These are phyloP conservation scores for Apiotrichum mycotoxinovorans DNA, from an alignment of 1,284 basidiomycete species.

Conservation along the genomic window DNA sequence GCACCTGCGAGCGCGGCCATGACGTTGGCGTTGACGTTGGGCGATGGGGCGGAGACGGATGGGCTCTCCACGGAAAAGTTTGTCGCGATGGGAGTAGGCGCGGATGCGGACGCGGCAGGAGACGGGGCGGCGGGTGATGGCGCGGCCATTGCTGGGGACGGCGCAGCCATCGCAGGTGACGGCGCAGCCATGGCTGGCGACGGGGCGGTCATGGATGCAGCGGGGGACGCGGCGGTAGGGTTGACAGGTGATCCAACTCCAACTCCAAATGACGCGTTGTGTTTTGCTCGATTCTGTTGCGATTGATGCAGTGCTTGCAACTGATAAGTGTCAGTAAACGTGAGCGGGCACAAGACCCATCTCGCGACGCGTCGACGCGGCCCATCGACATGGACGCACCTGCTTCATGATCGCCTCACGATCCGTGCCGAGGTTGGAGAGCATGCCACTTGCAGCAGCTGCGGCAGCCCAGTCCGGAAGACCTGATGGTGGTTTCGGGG, in stretches of 20 bases:
- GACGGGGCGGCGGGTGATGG: conserved; percentile 15
- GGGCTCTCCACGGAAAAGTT: conserved; percentile 2
- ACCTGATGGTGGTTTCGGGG: not conserved
- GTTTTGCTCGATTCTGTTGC: conserved; percentile 26
- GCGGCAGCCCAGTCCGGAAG: conserved; percentile 16
- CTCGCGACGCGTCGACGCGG: not conserved
- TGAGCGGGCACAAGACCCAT: no score
- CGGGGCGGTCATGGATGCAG: conserved; percentile 3
- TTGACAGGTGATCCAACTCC: conserved; percentile 5
- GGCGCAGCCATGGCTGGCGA: conserved; percentile 14
- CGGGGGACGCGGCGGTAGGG: conserved; percentile 4
- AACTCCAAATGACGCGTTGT: not conserved
- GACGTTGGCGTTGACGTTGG: not conserved
- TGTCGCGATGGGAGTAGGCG: not conserved
- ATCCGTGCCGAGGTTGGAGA: conserved; percentile 25
- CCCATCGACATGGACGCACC: conserved; percentile 13
- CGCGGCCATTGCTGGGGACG: conserved; percentile 13
- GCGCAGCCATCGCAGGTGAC: conserved; percentile 9
- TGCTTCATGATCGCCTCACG: conserved; percentile 46
- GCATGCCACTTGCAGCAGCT: conserved; percentile 16
- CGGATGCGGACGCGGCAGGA: not conserved
- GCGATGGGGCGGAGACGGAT: conserved; percentile 7
- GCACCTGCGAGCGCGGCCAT: conserved; percentile 1
- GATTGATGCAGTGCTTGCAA: conserved; percentile 35
- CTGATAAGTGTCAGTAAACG: conserved; percentile 12